Evolutionary conservation across 805 yeast genomes (phyloP).

Genomic region (Lipomyces orientalis): DNA sequence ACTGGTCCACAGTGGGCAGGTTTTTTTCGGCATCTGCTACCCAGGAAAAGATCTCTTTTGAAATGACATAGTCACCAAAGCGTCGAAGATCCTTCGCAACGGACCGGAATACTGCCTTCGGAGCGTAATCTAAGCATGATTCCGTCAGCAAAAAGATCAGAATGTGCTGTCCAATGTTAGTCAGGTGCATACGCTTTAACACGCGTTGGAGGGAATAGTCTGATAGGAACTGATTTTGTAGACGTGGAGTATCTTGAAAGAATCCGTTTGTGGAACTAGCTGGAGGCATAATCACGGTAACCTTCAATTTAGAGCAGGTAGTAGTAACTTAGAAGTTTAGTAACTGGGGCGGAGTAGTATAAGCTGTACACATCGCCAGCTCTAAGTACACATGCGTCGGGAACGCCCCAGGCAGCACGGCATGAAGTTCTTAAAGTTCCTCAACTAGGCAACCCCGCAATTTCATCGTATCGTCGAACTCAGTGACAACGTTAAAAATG

Average conservation of each 20-base stretch:
- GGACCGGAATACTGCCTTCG: constrained; percentile 13
- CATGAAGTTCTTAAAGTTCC: no score
- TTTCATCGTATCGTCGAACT: no score
- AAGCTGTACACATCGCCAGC: no score
- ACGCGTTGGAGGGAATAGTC: constrained; percentile 40
- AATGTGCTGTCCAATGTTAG: no score
- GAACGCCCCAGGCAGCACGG: no score
- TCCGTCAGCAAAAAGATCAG: no score
- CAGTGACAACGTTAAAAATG: no score
- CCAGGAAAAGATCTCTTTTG: constrained; percentile 39
- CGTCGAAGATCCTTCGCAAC: constrained; percentile 34
- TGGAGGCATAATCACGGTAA: constrained; percentile 19
- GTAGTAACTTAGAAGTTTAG: no score
- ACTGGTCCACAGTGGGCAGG: constrained; percentile 40
- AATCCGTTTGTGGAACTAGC: constrained; percentile 43
- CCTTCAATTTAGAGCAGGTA: no score
- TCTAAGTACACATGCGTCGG: no score
- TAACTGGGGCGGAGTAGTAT: no score
- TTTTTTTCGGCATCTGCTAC: constrained; percentile 43
- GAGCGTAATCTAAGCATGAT: constrained; percentile 19
- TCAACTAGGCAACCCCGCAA: no score
- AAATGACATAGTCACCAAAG: constrained; percentile 40
- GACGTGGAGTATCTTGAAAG: constrained; percentile 40
- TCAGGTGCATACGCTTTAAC: constrained; percentile 16
- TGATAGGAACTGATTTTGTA: constrained; percentile 40